phyloP scores from a whole-genome alignment of 2,329 filamentous ascomycete species.

The Trichoderma brevicompactum region DNA sequence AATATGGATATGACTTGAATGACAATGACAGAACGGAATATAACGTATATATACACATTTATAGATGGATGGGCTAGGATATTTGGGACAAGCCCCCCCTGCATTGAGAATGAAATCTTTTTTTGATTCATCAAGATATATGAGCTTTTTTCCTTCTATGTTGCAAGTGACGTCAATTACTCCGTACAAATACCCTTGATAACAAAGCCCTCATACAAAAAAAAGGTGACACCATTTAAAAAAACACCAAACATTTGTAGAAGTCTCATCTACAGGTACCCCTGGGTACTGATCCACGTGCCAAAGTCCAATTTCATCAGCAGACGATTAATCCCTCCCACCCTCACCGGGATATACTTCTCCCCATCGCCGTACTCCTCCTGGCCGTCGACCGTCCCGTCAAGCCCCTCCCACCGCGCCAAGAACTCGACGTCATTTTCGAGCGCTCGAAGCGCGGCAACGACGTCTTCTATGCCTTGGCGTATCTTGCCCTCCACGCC shows the following conservation, averaged over 20 bases:
- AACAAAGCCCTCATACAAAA: neutral
- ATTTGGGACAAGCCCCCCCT: neutral
- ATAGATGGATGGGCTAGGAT: slow-evolving; percentile 5
- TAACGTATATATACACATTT: slow-evolving; percentile 8
- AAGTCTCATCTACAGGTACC: slow-evolving; percentile 26
- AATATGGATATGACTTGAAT: neutral
- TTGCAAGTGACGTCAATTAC: neutral
- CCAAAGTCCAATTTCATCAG: slow-evolving; percentile 88
- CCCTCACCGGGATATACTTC: slow-evolving; percentile 69
- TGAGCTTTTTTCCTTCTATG: neutral
- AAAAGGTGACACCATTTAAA: neutral
- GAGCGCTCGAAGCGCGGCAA: slow-evolving; percentile 56
- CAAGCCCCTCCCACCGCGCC: slow-evolving; percentile 48
- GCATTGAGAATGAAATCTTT: slow-evolving; percentile 5
- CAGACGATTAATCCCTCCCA: slow-evolving; percentile 80
- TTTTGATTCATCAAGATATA: neutral
- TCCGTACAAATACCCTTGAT: no score
- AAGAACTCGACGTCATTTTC: slow-evolving; percentile 52
- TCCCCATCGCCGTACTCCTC: slow-evolving; percentile 28
- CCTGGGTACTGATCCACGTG: slow-evolving; percentile 54
- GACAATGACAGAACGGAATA: neutral
- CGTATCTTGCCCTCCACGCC: slow-evolving; percentile 68
- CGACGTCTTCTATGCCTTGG: slow-evolving; percentile 67
- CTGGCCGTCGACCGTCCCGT: slow-evolving; percentile 11
- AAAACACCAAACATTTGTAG: neutral